Percentiles rank a stretch among this genome's conserved stretches.
These are phyloP conservation scores for Phytophthora multivora DNA, from an alignment of 352 stramenopile species.

Conservation along the genomic window DNA sequence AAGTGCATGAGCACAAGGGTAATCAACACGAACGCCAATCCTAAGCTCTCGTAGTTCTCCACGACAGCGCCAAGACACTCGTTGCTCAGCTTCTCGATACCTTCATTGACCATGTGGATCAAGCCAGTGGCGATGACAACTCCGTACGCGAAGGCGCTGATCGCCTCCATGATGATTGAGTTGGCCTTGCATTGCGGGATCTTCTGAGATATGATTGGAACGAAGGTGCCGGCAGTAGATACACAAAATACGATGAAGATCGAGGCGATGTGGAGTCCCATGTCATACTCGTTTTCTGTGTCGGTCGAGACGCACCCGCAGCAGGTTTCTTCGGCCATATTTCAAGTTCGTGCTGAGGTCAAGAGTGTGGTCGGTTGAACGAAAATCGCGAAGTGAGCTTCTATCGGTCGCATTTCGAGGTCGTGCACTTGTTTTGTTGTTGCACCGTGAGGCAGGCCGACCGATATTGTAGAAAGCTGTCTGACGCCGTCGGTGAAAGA, in stretches of 20 bases:
- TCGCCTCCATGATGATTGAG: constrained; percentile 51
- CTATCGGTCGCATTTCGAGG: not conserved
- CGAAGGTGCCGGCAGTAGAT: constrained; percentile 40
- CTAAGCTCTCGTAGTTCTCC: constrained; percentile 56
- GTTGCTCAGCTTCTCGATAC: constrained; percentile 58
- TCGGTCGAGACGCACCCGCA: constrained; percentile 46
- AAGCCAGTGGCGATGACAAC: constrained; percentile 73
- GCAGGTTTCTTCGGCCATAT: constrained; percentile 45
- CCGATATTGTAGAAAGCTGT: not conserved
- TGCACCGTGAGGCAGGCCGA: not conserved
- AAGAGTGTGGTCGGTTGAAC: constrained; percentile 18
- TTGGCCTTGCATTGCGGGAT: constrained; percentile 39
- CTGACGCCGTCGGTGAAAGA: constrained; percentile 4
- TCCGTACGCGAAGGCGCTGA: constrained; percentile 66
- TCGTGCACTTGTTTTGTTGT: not conserved
- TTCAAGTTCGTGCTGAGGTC: not conserved
- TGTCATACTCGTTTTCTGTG: constrained; percentile 49
- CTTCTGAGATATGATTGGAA: constrained; percentile 51
- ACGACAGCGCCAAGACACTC: constrained; percentile 56
- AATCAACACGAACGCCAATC: constrained; percentile 57
- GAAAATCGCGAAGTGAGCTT: constrained; percentile 11
- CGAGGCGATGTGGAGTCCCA: constrained; percentile 48
- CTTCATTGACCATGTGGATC: constrained; percentile 79
- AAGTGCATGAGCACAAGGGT: constrained; percentile 72
- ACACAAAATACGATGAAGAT: constrained; percentile 65